These are phyloP conservation scores for Fusarium albidum DNA, from an alignment of 2,329 filamentous ascomycete genomes.

Conservation along the genomic window DNA sequence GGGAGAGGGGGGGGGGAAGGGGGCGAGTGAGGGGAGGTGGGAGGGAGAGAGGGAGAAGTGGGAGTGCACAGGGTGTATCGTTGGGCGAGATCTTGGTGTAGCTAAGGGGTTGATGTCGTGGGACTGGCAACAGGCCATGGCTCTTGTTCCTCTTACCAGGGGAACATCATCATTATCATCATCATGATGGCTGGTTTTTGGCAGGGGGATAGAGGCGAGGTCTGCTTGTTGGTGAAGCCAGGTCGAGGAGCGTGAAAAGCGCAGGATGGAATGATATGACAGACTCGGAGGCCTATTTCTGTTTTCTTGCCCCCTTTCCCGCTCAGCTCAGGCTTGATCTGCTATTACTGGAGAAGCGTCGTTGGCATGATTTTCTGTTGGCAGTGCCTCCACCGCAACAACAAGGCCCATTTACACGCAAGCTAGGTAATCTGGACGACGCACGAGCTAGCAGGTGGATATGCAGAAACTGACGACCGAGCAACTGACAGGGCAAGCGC, in stretches of 20 bases:
- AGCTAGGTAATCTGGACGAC: too few species aligned
- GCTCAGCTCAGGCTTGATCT: conserved; percentile 3
- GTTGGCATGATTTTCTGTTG: conserved; percentile 31
- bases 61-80: too few species aligned
- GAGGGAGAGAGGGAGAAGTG: too few species aligned
- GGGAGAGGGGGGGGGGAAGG: too few species aligned
- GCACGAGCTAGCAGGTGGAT: conserved; percentile 24
- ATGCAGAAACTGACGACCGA: conserved; percentile 16
- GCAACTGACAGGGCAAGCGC: conserved; percentile 10
- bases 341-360: conserved; percentile 23
- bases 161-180: conserved; percentile 17
- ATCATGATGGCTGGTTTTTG: conserved; percentile 22
- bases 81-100: conserved; percentile 30
- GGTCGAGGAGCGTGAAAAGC: conserved; percentile 6
- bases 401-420: conserved; percentile 22
- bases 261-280: conserved; percentile 16
- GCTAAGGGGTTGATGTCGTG: conserved; percentile 25
- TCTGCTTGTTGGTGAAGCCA: background rate
- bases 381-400: conserved; percentile 31
- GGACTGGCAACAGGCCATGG: conserved; percentile 17
- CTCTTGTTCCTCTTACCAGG: conserved; percentile 26
- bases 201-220: conserved; percentile 11
- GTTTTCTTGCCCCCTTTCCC: conserved; percentile 11
- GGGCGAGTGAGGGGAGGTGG: too few species aligned
- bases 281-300: conserved; percentile 5